Conservation (phyloP, 257 asterid species). For the Solanum microdontum region DNA sequence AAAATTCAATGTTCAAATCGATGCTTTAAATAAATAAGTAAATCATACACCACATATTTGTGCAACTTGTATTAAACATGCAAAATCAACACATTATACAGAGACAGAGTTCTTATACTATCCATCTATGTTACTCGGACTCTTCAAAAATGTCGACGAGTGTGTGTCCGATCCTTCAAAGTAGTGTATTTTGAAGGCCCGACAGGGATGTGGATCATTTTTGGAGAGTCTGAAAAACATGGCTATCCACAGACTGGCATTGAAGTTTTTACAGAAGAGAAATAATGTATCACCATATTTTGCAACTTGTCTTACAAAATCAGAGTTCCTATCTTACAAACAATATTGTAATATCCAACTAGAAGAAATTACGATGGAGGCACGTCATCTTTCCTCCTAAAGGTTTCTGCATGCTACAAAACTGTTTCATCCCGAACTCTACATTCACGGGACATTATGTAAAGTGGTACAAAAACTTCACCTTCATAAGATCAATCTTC, state of each 20-base stretch:
- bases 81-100: not conserved
- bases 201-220: not conserved
- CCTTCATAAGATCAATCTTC: not conserved
- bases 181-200: not conserved
- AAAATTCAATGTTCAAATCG: not conserved
- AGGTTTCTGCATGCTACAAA: not conserved
- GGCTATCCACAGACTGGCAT: not conserved
- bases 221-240: not conserved
- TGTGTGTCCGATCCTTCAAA: not conserved
- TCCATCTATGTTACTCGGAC: not conserved
- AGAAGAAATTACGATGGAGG: not conserved
- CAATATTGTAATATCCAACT: not conserved
- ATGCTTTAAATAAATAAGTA: not conserved
- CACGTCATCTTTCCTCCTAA: not conserved
- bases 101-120: not conserved
- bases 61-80: not conserved
- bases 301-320: not conserved
- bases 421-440: not conserved
- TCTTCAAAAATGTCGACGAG: not conserved
- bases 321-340: not conserved
- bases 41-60: not conserved
- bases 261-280: not conserved
- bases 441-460: not conserved
- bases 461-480: not conserved
- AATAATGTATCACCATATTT: not conserved